These are phyloP conservation scores for Phytophthora nicotianae DNA, from an alignment of 352 stramenopile species.

Conservation along the genomic window DNA sequence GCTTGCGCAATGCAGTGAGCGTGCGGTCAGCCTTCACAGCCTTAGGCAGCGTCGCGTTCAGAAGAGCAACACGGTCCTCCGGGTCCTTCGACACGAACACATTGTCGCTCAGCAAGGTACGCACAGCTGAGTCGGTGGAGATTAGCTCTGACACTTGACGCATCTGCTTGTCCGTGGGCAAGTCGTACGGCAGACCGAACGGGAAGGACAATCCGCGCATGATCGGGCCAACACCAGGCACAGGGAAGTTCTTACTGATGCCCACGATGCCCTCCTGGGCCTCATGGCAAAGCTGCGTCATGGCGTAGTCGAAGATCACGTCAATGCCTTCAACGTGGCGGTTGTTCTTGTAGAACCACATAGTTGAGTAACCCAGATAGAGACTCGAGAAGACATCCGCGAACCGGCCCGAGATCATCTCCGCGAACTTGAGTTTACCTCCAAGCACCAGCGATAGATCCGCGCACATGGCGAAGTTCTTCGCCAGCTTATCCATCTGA, in stretches of 20 bases:
- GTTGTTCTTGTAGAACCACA: conserved; percentile 97
- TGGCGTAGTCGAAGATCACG: conserved; percentile 96
- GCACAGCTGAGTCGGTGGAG: conserved; percentile 74
- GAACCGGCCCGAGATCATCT: conserved; percentile 97
- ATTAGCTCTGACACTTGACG: conserved; percentile 76
- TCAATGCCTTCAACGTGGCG: conserved; percentile 95
- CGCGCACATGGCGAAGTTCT: conserved; percentile 97
- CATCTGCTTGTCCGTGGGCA: conserved; percentile 89
- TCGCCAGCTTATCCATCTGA: conserved; percentile 95
- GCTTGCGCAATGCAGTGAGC: conserved; percentile 90
- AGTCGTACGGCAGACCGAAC: conserved; percentile 92
- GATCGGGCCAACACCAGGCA: conserved; percentile 88
- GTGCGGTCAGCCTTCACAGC: conserved; percentile 94
- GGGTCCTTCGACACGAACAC: conserved; percentile 81
- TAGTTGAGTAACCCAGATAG: conserved; percentile 97
- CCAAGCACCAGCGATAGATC: conserved; percentile 97
- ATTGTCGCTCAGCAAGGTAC: conserved; percentile 68
- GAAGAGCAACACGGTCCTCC: conserved; percentile 66
- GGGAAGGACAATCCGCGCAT: conserved; percentile 97
- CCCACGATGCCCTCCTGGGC: conserved; percentile 95
- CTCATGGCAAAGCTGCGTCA: conserved; percentile 95
- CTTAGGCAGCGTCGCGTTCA: conserved; percentile 83
- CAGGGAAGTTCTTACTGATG: conserved; percentile 97
- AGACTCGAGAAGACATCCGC: conserved; percentile 97
- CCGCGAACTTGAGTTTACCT: conserved; percentile 98